Conservation (phyloP, 148 eudicot genomes). For the Spergularia marina region DNA sequence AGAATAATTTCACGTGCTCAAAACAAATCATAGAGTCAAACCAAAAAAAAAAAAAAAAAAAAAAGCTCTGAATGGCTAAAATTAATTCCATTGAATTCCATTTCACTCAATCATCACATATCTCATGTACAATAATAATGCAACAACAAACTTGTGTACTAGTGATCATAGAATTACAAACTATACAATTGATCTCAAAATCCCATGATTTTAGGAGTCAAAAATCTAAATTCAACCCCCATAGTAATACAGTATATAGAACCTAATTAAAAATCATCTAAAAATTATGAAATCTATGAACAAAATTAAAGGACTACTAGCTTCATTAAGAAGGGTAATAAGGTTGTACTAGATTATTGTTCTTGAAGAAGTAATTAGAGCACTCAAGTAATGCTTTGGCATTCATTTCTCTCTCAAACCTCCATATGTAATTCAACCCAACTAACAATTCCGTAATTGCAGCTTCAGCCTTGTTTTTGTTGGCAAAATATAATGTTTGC, state of each 20-base stretch:
- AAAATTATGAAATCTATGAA: background rate
- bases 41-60: slow-evolving; percentile 2
- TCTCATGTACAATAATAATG: slow-evolving; percentile 19
- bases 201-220: slow-evolving; percentile 7
- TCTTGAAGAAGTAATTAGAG: slow-evolving; percentile 32
- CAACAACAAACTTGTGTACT: slow-evolving; percentile 21
- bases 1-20: slow-evolving; percentile 18
- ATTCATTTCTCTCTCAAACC: slow-evolving; percentile 90
- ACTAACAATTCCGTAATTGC: slow-evolving; percentile 88
- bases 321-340: background rate
- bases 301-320: background rate
- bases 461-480: slow-evolving; percentile 74
- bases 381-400: slow-evolving; percentile 72
- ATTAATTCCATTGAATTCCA: slow-evolving; percentile 3
- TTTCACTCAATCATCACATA: slow-evolving; percentile 19
- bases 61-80: background rate
- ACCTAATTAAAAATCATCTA: no score
- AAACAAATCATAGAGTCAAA: background rate
- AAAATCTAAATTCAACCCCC: slow-evolving; percentile 2
- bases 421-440: slow-evolving; percentile 91
- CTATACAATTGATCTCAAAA: slow-evolving; percentile 35
- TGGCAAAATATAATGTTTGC: slow-evolving; percentile 73
- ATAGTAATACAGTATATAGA: background rate
- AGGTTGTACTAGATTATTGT: slow-evolving; percentile 12
- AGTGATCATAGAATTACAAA: slow-evolving; percentile 15